Evolutionary conservation across 306 rosid genomes (phyloP), one percentile per base, ranked within the genome.

Genomic region (Gynostemma pentaphyllum): DNA sequence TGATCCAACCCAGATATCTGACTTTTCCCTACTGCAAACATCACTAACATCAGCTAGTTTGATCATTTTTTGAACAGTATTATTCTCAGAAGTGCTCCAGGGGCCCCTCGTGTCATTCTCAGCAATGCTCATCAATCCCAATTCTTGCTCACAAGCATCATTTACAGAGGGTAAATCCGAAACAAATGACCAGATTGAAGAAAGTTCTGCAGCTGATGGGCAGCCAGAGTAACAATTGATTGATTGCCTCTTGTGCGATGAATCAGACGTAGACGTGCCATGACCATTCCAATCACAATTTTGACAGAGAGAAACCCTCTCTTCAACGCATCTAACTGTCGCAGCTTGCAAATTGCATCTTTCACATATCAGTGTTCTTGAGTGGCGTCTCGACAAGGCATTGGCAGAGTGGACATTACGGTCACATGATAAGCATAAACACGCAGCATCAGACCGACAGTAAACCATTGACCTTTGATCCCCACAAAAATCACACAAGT

Each of bases 261-360:
- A 74, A 75, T 80, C 68, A 64, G 91, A 79, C 5, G 89, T 74
- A 19, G 85, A 62, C 11, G 84, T 45, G 7, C 78, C 83, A 64
- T 94, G 99, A 61, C 83, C 89, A 45, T 70, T 72, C 99, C 91
- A 94, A 82, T 94, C 97, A 77, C 99, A 94, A 66, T 89, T 94
- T 80, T 94, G 99, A 74, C 99, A 94, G 55, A 94, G 91, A 30
- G 99, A 76, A 51, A 83, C 52, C 51, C 70, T 84, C 76, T 94
- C 99, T 56, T 94, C 91, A 5, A 70, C 45, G 65, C 99, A 94
- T 74, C 97, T 79, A 49, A 86, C 94, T 45, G 62, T 41, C 4
- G 97, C 94, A 0, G 99, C 89, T 60, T 94, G 89, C 15, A 73
- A 73, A 72, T 84, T 83, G 62, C 99, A 94, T 68, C 88, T 84